A percentile compares a stretch with the other conserved stretches of the same genome.
Evolutionary conservation across 192 early-diverging fungal species (phyloP).

Genomic region (Backusella circina): DNA sequence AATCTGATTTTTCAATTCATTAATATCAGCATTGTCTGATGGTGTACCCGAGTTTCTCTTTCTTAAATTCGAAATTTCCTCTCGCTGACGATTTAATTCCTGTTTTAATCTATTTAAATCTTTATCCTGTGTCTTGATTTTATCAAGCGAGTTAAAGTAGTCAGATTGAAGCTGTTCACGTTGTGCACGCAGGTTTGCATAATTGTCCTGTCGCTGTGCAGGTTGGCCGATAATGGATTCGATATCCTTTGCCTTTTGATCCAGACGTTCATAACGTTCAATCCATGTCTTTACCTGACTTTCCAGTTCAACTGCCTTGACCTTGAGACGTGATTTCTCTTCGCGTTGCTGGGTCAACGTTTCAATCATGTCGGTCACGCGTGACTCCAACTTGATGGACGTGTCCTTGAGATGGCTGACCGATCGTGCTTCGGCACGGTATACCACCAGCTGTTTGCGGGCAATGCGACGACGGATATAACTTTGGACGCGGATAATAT

Average conservation of each 20-base stretch:
- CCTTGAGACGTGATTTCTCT: conserved; percentile 62
- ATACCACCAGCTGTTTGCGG: conserved; percentile 58
- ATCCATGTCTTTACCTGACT: conserved; percentile 60
- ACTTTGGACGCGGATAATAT: conserved; percentile 79
- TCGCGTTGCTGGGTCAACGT: conserved; percentile 59
- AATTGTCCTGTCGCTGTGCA: conserved; percentile 53
- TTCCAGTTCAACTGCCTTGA: conserved; percentile 37
- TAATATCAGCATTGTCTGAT: conserved; percentile 54
- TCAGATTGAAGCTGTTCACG: conserved; percentile 58
- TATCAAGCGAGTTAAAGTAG: conserved; percentile 49
- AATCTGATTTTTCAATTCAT: conserved; percentile 72
- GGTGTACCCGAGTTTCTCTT: conserved; percentile 21
- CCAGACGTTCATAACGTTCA: conserved; percentile 69
- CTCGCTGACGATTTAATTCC: conserved; percentile 53
- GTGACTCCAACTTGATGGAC: conserved; percentile 90
- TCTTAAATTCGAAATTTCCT: conserved; percentile 60
- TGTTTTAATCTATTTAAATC: conserved; percentile 57
- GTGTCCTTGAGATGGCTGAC: conserved; percentile 92
- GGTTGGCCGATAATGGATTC: conserved; percentile 46
- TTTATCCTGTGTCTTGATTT: conserved; percentile 58
- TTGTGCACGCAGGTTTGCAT: conserved; percentile 50
- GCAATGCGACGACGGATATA: conserved; percentile 75
- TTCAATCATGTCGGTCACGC: conserved; percentile 93
- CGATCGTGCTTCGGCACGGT: conserved; percentile 82
- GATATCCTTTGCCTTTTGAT: conserved; percentile 51